A percentile compares a stretch with the other conserved stretches of the same genome.
phyloP scores from a whole-genome alignment of 108 stramenopile species.

The Seminavis robusta region DNA sequence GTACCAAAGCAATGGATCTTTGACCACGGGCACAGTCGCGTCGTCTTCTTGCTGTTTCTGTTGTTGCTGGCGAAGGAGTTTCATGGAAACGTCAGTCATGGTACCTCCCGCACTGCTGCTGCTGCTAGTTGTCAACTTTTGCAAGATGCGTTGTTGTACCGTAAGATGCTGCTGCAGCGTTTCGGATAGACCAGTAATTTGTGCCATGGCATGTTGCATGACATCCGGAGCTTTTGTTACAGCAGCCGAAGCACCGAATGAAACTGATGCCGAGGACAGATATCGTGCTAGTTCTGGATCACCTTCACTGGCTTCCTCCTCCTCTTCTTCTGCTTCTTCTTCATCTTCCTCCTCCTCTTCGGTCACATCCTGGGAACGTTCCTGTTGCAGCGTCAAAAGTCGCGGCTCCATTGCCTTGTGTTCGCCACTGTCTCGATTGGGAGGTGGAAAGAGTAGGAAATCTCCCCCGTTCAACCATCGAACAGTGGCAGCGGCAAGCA shows the following conservation, averaged over 20 bases:
- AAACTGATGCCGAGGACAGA: too few relatives aligned
- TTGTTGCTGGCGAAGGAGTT: slow-evolving; percentile 21
- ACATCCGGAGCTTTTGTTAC: background rate
- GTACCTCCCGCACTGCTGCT: too few relatives aligned
- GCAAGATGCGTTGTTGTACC: slow-evolving; percentile 30
- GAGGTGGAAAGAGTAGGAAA: slow-evolving; percentile 75
- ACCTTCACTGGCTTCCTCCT: slow-evolving; percentile 10
- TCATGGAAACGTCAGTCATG: slow-evolving; percentile 42
- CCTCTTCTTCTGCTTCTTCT: slow-evolving; percentile 3
- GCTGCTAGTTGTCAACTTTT: slow-evolving; percentile 19
- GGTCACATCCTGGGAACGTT: background rate
- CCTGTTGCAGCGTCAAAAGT: too few relatives aligned
- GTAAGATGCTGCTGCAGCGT: slow-evolving; percentile 13
- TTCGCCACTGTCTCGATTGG: too few relatives aligned
- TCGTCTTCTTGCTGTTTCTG: background rate
- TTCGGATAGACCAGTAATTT: background rate
- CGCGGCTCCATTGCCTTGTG: too few relatives aligned
- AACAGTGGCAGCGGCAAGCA: slow-evolving; percentile 58
- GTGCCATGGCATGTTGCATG: background rate
- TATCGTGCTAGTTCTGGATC: slow-evolving; percentile 5
- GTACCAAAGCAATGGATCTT: slow-evolving; percentile 2
- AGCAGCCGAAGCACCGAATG: too few relatives aligned
- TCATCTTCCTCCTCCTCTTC: slow-evolving; percentile 12
- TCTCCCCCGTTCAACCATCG: slow-evolving; percentile 89
- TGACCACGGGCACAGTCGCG: background rate